phyloP scores from a whole-genome alignment of 352 stramenopile species.

The Phytopythium litorale region DNA sequence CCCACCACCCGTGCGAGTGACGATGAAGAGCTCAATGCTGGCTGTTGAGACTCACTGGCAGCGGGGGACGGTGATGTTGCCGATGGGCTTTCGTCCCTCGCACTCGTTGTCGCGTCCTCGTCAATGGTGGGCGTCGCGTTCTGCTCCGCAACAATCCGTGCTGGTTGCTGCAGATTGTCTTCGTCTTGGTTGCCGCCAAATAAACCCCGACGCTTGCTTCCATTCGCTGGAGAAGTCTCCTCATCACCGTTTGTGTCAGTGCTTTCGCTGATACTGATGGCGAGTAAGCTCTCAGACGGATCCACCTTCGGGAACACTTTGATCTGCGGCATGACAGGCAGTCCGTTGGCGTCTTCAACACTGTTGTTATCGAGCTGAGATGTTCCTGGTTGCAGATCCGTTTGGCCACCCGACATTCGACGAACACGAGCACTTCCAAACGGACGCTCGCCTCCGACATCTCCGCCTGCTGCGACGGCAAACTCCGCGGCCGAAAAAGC shows the following conservation, averaged over 20 bases:
- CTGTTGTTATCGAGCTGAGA: conserved; percentile 1
- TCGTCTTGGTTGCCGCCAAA: neutral
- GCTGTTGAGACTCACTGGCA: neutral
- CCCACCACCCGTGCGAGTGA: conserved; percentile 6
- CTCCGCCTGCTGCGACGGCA: neutral
- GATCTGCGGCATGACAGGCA: conserved; percentile 3
- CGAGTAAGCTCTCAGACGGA: conserved; percentile 25
- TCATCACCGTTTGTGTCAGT: neutral
- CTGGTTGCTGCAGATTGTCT: neutral
- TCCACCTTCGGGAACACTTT: conserved; percentile 33
- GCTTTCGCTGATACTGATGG: conserved; percentile 13
- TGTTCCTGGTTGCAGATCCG: conserved; percentile 5
- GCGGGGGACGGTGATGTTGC: no score
- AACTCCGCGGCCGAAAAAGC: conserved; percentile 31
- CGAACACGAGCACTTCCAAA: neutral
- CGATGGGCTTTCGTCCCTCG: neutral
- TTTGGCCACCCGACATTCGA: neutral
- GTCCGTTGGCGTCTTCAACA: conserved; percentile 1
- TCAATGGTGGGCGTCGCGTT: conserved; percentile 1
- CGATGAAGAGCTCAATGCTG: neutral
- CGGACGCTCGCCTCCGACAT: conserved; percentile 2
- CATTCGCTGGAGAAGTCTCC: neutral
- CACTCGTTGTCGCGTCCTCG: neutral
- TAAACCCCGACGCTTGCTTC: neutral
- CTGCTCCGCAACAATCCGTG: neutral